Evolutionary conservation across 73 alveolate genomes (phyloP).

Genomic region (Stentor roeselii): DNA sequence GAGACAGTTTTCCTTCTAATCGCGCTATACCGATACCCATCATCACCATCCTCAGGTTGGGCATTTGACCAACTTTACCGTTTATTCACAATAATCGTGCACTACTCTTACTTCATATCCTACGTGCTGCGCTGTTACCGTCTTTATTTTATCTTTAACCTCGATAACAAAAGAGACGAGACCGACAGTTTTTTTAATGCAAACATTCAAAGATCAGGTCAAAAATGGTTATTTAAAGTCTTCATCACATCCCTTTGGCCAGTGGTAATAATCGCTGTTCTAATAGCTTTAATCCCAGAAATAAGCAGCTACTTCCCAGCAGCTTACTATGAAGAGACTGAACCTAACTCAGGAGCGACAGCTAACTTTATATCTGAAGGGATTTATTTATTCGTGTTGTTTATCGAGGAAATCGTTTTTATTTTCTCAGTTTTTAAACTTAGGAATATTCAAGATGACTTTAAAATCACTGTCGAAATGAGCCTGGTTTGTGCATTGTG

Average conservation of each 20-base stretch:
- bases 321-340: slow-evolving; percentile 13
- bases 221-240: background rate
- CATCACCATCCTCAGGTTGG: background rate
- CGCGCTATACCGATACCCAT: background rate
- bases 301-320: background rate
- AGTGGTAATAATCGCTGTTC: background rate
- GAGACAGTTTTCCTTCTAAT: background rate
- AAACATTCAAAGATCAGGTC: background rate
- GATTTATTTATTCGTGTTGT: background rate
- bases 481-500: background rate
- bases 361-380: background rate
- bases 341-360: background rate
- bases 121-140: slow-evolving; percentile 9
- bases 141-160: slow-evolving; percentile 1
- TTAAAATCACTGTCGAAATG: slow-evolving; percentile 14
- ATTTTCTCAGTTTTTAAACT: slow-evolving; percentile 5
- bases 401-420: slow-evolving; percentile 8
- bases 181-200: background rate
- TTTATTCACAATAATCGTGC: background rate
- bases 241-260: background rate
- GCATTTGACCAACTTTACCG: background rate
- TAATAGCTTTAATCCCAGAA: background rate
- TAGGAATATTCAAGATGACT: background rate
- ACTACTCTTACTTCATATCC: background rate
- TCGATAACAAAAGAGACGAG: slow-evolving; percentile 2